phyloP scores from a whole-genome alignment of 2,329 filamentous ascomycete genomes.

The Aureobasidium uvarum region DNA sequence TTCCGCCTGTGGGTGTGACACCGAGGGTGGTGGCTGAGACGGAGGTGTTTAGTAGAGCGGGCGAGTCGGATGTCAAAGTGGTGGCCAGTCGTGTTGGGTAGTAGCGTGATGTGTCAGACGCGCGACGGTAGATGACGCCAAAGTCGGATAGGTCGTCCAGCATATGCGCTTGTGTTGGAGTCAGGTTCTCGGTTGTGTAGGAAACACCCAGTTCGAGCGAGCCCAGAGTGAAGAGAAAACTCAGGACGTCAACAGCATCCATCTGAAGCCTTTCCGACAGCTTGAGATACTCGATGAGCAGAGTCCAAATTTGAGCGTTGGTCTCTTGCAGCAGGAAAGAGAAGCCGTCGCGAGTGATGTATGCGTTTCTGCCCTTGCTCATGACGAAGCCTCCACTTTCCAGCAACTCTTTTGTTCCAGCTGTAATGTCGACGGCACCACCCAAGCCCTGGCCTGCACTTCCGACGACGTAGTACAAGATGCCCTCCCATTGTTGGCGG shows the following conservation, averaged over 20 bases:
- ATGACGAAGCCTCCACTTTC: constrained; percentile 79
- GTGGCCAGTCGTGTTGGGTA: constrained; percentile 94
- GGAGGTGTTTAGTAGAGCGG: constrained; percentile 67
- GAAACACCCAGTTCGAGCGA: constrained; percentile 87
- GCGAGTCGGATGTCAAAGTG: constrained; percentile 77
- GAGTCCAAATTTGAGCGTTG: constrained; percentile 95
- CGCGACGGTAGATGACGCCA: constrained; percentile 74
- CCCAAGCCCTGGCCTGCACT: constrained; percentile 60
- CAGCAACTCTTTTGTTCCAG: constrained; percentile 81
- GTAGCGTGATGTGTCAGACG: constrained; percentile 52
- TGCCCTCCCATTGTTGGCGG: constrained; percentile 88
- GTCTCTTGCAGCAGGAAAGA: constrained; percentile 92
- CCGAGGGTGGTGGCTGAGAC: constrained; percentile 57
- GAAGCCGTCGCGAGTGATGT: constrained; percentile 90
- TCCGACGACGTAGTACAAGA: constrained; percentile 91
- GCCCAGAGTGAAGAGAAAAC: constrained; percentile 93
- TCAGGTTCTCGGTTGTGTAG: constrained; percentile 83
- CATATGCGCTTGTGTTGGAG: constrained; percentile 79
- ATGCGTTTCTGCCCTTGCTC: constrained; percentile 49
- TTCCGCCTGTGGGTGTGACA: constrained; percentile 32
- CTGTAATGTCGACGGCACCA: constrained; percentile 49
- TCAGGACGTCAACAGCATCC: constrained; percentile 89
- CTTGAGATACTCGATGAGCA: constrained; percentile 89
- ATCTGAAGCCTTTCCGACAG: constrained; percentile 67
- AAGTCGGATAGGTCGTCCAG: constrained; percentile 89